A percentile compares a stretch with the other conserved stretches of the same genome.
phyloP scores from a whole-genome alignment of 2,329 filamentous ascomycete species.

The Tolypocladium cylindrosporum region DNA sequence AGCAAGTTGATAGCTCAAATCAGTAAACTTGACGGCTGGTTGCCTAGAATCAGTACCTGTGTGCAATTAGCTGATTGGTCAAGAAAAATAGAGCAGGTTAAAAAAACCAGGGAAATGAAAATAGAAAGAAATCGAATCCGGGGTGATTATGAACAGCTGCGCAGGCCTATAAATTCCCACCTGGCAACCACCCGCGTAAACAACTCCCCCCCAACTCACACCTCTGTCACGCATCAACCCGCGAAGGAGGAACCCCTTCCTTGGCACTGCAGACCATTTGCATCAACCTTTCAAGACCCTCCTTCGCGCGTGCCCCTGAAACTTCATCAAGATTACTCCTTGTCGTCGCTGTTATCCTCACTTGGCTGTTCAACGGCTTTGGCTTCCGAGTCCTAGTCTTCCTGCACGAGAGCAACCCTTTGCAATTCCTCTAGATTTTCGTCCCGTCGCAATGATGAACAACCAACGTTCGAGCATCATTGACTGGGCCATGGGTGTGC shows the following conservation, averaged over 20 bases:
- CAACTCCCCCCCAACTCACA: neutral
- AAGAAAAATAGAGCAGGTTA: neutral
- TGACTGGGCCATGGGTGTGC: conserved; percentile 23
- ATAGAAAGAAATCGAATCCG: neutral
- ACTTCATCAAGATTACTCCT: too few species aligned
- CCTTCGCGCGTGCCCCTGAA: neutral
- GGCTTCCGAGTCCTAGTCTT: neutral
- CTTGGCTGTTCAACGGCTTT: neutral
- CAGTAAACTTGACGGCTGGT: neutral
- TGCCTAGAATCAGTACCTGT: neutral
- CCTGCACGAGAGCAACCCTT: neutral
- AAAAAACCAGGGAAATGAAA: neutral
- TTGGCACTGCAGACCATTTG: neutral
- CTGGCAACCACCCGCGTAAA: neutral
- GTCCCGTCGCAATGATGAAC: neutral
- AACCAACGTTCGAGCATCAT: neutral
- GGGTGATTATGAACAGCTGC: neutral
- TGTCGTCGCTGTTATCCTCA: neutral
- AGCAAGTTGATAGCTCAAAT: too few species aligned
- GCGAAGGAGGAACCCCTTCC: neutral
- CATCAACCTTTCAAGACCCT: neutral
- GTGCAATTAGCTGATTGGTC: neutral
- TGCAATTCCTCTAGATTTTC: neutral
- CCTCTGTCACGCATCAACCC: neutral
- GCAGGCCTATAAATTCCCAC: neutral